These are phyloP conservation scores for Nigrospora osmanthi DNA, from an alignment of 2,329 filamentous ascomycete species.

Conservation along the genomic window DNA sequence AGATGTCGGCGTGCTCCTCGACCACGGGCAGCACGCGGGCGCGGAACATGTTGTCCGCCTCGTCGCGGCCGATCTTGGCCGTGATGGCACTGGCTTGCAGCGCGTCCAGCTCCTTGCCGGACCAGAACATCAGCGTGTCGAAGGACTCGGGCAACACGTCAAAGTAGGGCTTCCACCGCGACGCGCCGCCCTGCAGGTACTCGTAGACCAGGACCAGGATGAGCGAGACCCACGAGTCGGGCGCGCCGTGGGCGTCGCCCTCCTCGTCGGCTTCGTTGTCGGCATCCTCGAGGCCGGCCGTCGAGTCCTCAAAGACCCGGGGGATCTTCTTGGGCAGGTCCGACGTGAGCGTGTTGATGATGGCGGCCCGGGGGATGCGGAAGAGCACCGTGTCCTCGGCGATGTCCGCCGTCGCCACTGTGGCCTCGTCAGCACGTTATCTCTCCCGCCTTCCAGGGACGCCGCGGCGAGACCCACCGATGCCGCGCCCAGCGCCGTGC, in stretches of 20 bases:
- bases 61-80: constrained; percentile 65
- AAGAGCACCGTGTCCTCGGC: constrained; percentile 70
- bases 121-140: constrained; percentile 89
- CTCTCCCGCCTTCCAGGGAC: background rate
- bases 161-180: constrained; percentile 73
- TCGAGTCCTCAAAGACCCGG: constrained; percentile 37
- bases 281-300: constrained; percentile 21
- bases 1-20: constrained; percentile 34
- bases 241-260: constrained; percentile 20
- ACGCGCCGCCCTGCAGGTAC: constrained; percentile 47
- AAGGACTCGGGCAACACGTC: constrained; percentile 64
- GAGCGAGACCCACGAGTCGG: constrained; percentile 47
- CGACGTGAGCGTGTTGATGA: constrained; percentile 70
- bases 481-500: constrained; percentile 46
- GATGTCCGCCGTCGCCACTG: constrained; percentile 67
- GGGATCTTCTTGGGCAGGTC: constrained; percentile 52
- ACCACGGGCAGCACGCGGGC: constrained; percentile 43
- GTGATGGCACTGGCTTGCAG: constrained; percentile 73
- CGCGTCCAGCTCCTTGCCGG: constrained; percentile 56
- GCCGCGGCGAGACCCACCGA: constrained; percentile 28
- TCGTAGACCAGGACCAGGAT: constrained; percentile 82
- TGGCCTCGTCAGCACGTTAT: constrained; percentile 9
- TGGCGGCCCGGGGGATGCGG: constrained; percentile 62
- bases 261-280: constrained; percentile 30
- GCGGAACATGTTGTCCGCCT: constrained; percentile 64